A percentile compares a stretch with the other conserved stretches of the same genome.
phyloP scores from a whole-genome alignment of 495 filamentous ascomycete genomes.

The Rostrohypoxylon terebratum region DNA sequence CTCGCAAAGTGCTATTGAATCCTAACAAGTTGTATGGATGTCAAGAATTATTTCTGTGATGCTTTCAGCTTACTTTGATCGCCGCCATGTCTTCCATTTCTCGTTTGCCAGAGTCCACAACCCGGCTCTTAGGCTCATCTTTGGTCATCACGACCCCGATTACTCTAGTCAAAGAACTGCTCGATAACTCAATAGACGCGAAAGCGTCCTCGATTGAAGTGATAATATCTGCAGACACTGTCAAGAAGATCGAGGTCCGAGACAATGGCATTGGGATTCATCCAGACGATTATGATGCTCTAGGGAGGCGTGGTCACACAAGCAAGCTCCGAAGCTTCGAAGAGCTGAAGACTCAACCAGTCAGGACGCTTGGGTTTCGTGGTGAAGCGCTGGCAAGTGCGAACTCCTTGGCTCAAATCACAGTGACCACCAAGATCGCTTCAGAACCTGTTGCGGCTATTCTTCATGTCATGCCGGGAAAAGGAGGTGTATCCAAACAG shows the following conservation, averaged over 20 bases:
- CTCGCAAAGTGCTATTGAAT: background rate
- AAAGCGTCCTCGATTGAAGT: conserved; percentile 77
- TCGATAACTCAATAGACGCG: conserved; percentile 93
- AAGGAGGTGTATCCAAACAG: conserved; percentile 56
- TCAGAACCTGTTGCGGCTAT: conserved; percentile 72
- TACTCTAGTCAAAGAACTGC: conserved; percentile 86
- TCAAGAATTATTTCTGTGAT: conserved; percentile 1
- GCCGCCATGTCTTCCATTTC: conserved; percentile 50
- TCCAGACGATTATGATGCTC: conserved; percentile 71
- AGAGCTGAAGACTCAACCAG: conserved; percentile 75
- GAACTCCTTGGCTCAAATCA: conserved; percentile 73
- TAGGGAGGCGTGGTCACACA: conserved; percentile 79
- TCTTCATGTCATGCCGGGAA: conserved; percentile 50
- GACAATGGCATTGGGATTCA: conserved; percentile 91
- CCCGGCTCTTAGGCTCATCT: conserved; percentile 76
- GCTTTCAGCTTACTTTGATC: background rate
- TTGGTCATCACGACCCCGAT: conserved; percentile 78
- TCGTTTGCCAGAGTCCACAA: conserved; percentile 70
- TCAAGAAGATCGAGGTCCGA: conserved; percentile 87
- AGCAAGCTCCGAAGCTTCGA: conserved; percentile 84
- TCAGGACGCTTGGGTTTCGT: conserved; percentile 83
- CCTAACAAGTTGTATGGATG: background rate
- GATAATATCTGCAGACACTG: conserved; percentile 77
- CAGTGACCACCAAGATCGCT: conserved; percentile 76
- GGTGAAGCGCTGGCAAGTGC: conserved; percentile 87